Evolutionary conservation across 2,329 filamentous ascomycete species (phyloP).

Genomic region (Fusarium sp.): DNA sequence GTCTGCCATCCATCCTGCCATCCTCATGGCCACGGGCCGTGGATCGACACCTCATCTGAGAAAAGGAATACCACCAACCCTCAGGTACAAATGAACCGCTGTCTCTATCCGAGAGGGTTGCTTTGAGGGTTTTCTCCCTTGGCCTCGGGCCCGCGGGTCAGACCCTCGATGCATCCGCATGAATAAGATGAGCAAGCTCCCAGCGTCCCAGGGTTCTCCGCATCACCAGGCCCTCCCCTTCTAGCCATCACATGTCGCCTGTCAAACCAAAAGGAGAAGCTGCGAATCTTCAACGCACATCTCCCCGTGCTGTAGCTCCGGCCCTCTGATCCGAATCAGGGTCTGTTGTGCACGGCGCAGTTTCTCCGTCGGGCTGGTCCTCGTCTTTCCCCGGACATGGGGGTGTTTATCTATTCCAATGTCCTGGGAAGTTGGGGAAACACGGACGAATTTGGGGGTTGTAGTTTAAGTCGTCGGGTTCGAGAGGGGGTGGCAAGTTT

Average conservation of each 20-base stretch:
- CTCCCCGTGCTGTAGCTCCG: constrained; percentile 13
- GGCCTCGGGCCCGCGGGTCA: constrained; percentile 35
- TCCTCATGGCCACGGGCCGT: constrained; percentile 25
- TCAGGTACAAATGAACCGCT: constrained; percentile 11
- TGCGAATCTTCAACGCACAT: constrained; percentile 18
- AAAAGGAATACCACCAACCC: constrained; percentile 21
- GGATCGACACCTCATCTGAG: constrained; percentile 32
- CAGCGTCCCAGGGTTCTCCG: constrained; percentile 44
- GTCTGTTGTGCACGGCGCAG: constrained; percentile 26
- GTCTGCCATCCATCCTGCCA: constrained; percentile 26
- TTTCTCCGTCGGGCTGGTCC: constrained; percentile 43
- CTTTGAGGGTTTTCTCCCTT: constrained; percentile 4
- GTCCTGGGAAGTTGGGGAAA: constrained; percentile 40
- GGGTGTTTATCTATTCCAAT: constrained; percentile 15
- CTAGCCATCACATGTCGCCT: constrained; percentile 39
- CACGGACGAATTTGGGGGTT: constrained; percentile 37
- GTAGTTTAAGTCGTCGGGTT: neutral
- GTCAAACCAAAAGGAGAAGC: constrained; percentile 35
- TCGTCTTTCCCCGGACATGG: constrained; percentile 30
- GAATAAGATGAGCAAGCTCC: constrained; percentile 31
- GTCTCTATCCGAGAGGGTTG: neutral
- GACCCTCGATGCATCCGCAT: constrained; percentile 40
- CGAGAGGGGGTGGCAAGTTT: constrained; percentile 15
- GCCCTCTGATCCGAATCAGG: constrained; percentile 42
- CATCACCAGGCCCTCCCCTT: constrained; percentile 41